phyloP scores from a whole-genome alignment of 306 rosid genomes.

The Alnus rubra region DNA sequence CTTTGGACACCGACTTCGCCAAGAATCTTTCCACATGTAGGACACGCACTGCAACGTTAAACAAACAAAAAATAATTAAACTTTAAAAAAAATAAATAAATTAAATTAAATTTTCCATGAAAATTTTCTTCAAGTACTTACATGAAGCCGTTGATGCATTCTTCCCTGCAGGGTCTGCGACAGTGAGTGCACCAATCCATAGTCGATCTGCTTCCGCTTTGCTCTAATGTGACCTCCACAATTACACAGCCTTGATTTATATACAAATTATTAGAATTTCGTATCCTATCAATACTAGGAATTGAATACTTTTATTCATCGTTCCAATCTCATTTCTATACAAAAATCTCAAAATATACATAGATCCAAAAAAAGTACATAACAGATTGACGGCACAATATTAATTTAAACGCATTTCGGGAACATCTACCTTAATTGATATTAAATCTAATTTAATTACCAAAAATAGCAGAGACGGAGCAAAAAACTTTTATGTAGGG shows the following conservation, averaged over 20 bases:
- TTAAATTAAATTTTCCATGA: no score
- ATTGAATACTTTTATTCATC: no score
- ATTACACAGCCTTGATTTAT: not conserved
- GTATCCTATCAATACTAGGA: no score
- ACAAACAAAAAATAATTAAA: not conserved
- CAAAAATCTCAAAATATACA: no score
- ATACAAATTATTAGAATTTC: not conserved
- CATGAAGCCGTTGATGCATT: not conserved
- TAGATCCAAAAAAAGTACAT: no score
- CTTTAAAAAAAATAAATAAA: not conserved
- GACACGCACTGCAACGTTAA: not conserved
- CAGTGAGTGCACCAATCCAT: conserved; percentile 10
- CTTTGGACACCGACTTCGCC: not conserved
- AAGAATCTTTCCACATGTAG: conserved; percentile 6
- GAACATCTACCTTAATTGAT: no score
- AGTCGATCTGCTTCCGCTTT: not conserved
- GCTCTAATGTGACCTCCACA: not conserved
- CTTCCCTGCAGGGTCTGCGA: not conserved
- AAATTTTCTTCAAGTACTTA: not conserved
- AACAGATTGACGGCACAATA: no score
- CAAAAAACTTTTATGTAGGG: no score
- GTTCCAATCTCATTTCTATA: no score
- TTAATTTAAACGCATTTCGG: no score
- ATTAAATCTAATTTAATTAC: no score
- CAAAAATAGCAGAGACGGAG: no score